These are phyloP conservation scores for Fusarium sacchari DNA, from an alignment of 2,329 filamentous ascomycete genomes.

Conservation along the genomic window DNA sequence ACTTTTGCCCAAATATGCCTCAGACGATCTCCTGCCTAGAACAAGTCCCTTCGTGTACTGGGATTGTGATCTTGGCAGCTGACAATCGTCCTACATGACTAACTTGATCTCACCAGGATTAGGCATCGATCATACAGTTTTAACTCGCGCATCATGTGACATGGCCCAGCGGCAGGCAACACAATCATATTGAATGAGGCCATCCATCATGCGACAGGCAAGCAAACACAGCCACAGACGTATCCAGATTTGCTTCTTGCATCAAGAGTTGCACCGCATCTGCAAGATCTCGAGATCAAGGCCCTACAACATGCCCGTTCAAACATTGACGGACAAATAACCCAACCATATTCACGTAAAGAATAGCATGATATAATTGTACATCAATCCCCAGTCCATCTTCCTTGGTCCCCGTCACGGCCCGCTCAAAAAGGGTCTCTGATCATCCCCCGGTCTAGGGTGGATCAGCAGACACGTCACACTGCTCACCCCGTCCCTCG, in stretches of 20 bases:
- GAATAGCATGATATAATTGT: constrained; percentile 16
- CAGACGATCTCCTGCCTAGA: background rate
- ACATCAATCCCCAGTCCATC: background rate
- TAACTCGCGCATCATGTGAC: constrained; percentile 27
- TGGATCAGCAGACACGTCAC: constrained; percentile 46
- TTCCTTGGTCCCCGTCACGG: constrained; percentile 20
- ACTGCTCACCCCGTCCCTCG: constrained; percentile 3
- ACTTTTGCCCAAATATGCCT: background rate
- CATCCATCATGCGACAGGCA: constrained; percentile 13
- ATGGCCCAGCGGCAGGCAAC: constrained; percentile 9
- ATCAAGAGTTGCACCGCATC: background rate
- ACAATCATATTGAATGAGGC: background rate
- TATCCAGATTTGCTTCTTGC: background rate
- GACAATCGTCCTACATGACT: constrained; percentile 3
- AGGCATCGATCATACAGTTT: constrained; percentile 18
- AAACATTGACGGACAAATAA: rapidly evolving
- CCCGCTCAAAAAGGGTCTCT: constrained; percentile 8
- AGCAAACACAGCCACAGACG: constrained; percentile 1
- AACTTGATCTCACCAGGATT: background rate
- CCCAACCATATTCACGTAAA: background rate
- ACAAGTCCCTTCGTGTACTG: background rate
- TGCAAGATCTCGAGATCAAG: constrained; percentile 7
- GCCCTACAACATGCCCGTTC: background rate
- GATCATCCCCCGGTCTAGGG: constrained; percentile 7
- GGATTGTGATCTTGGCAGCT: constrained; percentile 7